Evolutionary conservation across 2,329 filamentous ascomycete genomes (phyloP).

Genomic region (Alternaria brassicicola): DNA sequence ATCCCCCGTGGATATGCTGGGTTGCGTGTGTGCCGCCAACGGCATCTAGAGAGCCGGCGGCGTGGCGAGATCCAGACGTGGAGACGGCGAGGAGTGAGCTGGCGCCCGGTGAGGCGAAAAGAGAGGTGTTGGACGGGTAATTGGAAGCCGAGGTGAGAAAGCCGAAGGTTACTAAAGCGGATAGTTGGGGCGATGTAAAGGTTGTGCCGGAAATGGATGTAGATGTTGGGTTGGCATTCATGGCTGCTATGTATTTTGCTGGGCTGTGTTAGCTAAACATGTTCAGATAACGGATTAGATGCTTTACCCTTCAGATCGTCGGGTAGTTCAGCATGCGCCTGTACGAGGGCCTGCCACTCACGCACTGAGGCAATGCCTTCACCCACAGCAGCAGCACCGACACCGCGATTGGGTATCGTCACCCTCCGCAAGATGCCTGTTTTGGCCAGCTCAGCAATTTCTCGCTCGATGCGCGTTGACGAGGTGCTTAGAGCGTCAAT

Average conservation of each 20-base stretch:
- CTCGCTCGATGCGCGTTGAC: constrained; percentile 70
- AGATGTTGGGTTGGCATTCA: constrained; percentile 60
- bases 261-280: constrained; percentile 7
- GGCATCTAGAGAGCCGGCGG: constrained; percentile 71
- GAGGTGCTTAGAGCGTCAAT: constrained; percentile 67
- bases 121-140: constrained; percentile 44
- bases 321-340: constrained; percentile 27
- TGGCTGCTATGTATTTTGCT: constrained; percentile 59
- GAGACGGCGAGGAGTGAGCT: constrained; percentile 64
- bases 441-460: constrained; percentile 66
- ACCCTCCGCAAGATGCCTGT: constrained; percentile 66
- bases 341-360: constrained; percentile 54
- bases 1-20: constrained; percentile 69
- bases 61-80: constrained; percentile 65
- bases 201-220: constrained; percentile 49
- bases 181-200: constrained; percentile 58
- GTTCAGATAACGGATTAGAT: background rate
- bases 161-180: constrained; percentile 67
- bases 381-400: constrained; percentile 63
- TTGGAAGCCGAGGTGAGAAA: constrained; percentile 63
- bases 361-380: constrained; percentile 67
- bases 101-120: constrained; percentile 52
- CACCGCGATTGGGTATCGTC: constrained; percentile 65
- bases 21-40: constrained; percentile 72
- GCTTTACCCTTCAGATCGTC: constrained; percentile 47